Evolutionary conservation across 169 alveolate genomes (phyloP).

Genomic region (Cardiosporidium cionae): DNA sequence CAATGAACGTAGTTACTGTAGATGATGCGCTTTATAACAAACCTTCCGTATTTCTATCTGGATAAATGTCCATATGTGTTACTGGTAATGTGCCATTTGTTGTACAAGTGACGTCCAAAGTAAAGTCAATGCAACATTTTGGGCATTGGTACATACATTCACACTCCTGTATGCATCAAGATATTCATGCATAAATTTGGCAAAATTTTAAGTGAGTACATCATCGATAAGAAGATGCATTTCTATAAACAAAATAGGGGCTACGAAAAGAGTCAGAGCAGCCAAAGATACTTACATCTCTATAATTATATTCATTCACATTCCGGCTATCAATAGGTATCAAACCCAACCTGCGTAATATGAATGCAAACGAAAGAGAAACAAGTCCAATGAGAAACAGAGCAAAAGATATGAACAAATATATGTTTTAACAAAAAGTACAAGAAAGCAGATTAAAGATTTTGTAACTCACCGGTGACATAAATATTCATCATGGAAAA

Average conservation of each 20-base stretch:
- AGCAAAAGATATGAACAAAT: too few relatives aligned
- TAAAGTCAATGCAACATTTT: conserved; percentile 66
- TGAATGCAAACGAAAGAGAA: background rate
- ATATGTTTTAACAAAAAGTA: background rate
- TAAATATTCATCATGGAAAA: conserved; percentile 80
- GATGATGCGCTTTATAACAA: too few relatives aligned
- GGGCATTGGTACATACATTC: conserved; percentile 64
- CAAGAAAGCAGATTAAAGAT: background rate
- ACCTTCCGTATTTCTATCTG: conserved; percentile 8
- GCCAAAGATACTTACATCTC: conserved; percentile 12
- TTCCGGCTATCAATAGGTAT: conserved; percentile 68
- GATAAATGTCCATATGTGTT: conserved; percentile 27
- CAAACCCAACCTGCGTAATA: conserved; percentile 53
- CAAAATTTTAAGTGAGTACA: background rate
- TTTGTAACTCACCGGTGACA: conserved; percentile 55
- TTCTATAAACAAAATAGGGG: too few relatives aligned
- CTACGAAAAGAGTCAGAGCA: background rate
- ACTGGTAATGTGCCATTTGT: conserved; percentile 61
- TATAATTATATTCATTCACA: conserved; percentile 59
- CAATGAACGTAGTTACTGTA: too few relatives aligned
- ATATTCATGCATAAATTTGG: background rate
- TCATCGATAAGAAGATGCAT: background rate
- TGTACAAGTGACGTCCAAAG: conserved; percentile 54
- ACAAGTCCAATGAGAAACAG: too few relatives aligned
- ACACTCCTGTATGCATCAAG: conserved; percentile 48